Evolutionary conservation across 2,329 filamentous ascomycete genomes (phyloP).

Genomic region (Aspergillus ustus): DNA sequence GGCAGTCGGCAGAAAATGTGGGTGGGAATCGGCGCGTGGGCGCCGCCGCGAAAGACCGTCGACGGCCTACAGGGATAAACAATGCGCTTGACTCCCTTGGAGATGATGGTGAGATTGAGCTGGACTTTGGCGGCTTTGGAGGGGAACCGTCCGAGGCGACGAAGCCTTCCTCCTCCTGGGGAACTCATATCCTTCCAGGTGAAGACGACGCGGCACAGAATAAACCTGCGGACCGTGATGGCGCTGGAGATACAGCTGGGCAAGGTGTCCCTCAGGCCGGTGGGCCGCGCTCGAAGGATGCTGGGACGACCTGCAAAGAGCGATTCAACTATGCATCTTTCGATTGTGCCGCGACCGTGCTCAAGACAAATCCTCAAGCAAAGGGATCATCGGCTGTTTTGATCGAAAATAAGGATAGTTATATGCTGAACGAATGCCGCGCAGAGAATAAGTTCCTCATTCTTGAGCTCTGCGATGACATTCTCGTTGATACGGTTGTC

Average conservation of each 20-base stretch:
- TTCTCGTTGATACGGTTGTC: slow-evolving; percentile 92
- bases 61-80: slow-evolving; percentile 59
- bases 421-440: slow-evolving; percentile 93
- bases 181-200: slow-evolving; percentile 25
- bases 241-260: slow-evolving; percentile 34
- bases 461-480: slow-evolving; percentile 86
- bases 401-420: slow-evolving; percentile 97
- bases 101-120: slow-evolving; percentile 84
- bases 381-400: slow-evolving; percentile 88
- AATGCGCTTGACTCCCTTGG: slow-evolving; percentile 78
- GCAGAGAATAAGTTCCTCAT: slow-evolving; percentile 90
- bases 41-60: slow-evolving; percentile 53
- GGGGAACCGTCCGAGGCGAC: slow-evolving; percentile 46
- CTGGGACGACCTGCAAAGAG: slow-evolving; percentile 96
- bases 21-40: slow-evolving; percentile 60
- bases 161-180: slow-evolving; percentile 36
- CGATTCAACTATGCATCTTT: slow-evolving; percentile 97
- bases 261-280: slow-evolving; percentile 56
- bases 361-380: slow-evolving; percentile 85
- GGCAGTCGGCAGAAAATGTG: slow-evolving; percentile 73
- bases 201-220: slow-evolving; percentile 26
- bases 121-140: slow-evolving; percentile 70
- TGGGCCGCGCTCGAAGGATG: slow-evolving; percentile 79
- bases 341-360: slow-evolving; percentile 89
- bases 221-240: slow-evolving; percentile 27